Percentiles rank a stretch among this genome's conserved stretches.
Conservation (phyloP, 768 basidiomycete genomes). For the Lentinula guzmanii region DNA sequence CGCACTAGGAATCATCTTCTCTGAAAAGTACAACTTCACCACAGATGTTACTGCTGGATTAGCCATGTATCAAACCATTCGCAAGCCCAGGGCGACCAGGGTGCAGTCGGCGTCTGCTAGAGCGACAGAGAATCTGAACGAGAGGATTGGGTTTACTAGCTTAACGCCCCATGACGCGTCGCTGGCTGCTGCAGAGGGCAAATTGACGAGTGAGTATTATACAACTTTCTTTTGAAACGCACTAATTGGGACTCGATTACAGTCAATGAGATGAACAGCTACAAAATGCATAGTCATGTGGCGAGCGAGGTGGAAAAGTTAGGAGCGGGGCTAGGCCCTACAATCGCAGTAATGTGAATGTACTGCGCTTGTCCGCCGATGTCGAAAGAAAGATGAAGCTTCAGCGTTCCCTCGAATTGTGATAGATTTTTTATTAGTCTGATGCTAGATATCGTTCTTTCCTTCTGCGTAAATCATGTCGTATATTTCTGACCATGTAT, state of each 20-base stretch:
- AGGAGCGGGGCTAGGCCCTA: neutral
- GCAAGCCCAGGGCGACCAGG: slow-evolving; percentile 24
- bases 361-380: neutral
- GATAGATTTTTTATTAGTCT: neutral
- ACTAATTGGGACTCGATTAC: neutral
- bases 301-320: neutral
- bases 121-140: slow-evolving; percentile 25
- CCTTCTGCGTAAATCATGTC: neutral
- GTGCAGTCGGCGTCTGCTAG: slow-evolving; percentile 21
- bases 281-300: slow-evolving; percentile 21
- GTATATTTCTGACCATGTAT: too few relatives aligned
- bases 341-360: neutral
- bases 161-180: slow-evolving; percentile 21
- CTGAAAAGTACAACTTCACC: slow-evolving; percentile 19
- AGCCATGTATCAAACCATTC: slow-evolving; percentile 20
- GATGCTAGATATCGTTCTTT: too few relatives aligned
- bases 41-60: slow-evolving; percentile 18
- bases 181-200: slow-evolving; percentile 19
- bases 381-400: too few relatives aligned
- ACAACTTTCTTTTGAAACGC: neutral
- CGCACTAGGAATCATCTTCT: slow-evolving; percentile 25
- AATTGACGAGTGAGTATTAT: slow-evolving; percentile 18
- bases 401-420: too few relatives aligned
- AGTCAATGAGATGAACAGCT: slow-evolving; percentile 28
- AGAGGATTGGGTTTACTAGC: slow-evolving; percentile 25